Percentiles rank a stretch among this genome's conserved stretches.
phyloP scores from a whole-genome alignment of 371 early-diverging fungal genomes.

The Umbelopsis sp. region DNA sequence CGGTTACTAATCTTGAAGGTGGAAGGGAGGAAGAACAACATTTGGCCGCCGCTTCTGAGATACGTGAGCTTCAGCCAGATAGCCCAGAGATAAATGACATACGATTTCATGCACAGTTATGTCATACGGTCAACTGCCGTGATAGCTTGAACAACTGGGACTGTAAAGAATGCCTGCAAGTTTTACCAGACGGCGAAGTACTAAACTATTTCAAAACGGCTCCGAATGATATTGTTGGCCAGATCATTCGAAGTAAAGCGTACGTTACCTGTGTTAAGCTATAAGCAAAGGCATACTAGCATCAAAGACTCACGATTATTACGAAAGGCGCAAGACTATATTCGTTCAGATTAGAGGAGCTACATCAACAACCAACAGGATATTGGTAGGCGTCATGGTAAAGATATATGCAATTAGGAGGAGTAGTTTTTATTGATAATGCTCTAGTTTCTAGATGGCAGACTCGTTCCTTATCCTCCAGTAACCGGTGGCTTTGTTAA shows the following conservation, averaged over 20 bases:
- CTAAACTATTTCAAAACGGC: constrained; percentile 3
- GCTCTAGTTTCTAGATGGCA: background rate
- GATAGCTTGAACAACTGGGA: constrained; percentile 13
- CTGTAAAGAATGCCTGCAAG: background rate
- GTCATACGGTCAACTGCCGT: constrained; percentile 17
- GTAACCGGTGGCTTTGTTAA: constrained; percentile 2
- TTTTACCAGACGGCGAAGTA: constrained; percentile 21
- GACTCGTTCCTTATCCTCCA: constrained; percentile 11
- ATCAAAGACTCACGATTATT: background rate
- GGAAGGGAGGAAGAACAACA: background rate
- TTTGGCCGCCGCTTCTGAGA: background rate
- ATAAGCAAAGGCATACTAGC: background rate
- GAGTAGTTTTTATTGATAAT: background rate
- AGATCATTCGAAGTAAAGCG: constrained; percentile 8
- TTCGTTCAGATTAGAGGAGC: constrained; percentile 18
- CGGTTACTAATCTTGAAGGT: background rate
- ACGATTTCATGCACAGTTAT: constrained; percentile 4
- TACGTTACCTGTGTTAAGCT: background rate
- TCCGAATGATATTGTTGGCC: constrained; percentile 3
- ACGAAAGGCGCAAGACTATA: background rate
- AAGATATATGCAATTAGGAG: background rate
- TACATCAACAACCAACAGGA: background rate
- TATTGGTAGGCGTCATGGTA: background rate
- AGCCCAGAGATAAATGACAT: background rate
- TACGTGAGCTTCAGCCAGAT: background rate